Evolutionary conservation across 768 basidiomycete genomes (phyloP).

Genomic region (Lentinula aciculospora): DNA sequence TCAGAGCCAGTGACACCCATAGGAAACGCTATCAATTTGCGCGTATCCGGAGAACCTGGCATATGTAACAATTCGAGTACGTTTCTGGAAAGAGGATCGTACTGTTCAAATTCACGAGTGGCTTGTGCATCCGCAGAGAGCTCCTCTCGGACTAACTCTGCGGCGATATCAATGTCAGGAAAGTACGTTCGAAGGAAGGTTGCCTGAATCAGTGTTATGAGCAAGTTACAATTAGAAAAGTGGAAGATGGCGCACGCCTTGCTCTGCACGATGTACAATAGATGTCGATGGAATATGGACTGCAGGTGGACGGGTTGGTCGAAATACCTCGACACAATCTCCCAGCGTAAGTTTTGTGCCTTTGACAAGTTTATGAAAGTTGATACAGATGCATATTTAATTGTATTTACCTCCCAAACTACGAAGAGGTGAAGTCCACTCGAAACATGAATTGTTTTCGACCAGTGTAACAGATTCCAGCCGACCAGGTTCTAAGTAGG

Average conservation of each 20-base stretch:
- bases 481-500: constrained; percentile 51
- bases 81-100: constrained; percentile 57
- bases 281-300: constrained; percentile 23
- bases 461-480: constrained; percentile 52
- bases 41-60: constrained; percentile 16
- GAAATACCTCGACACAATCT: constrained; percentile 43
- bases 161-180: constrained; percentile 69
- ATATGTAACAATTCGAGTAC: constrained; percentile 36
- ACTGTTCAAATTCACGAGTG: constrained; percentile 28
- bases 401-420: constrained; percentile 21
- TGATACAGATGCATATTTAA: background rate
- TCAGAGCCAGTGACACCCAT: constrained; percentile 54
- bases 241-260: constrained; percentile 44
- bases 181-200: constrained; percentile 66
- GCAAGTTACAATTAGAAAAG: background rate
- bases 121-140: constrained; percentile 39
- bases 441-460: constrained; percentile 33
- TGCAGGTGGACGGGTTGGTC: constrained; percentile 42
- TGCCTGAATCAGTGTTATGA: constrained; percentile 34
- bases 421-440: constrained; percentile 46
- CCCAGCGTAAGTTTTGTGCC: constrained; percentile 19
- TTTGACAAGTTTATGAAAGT: background rate
- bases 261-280: constrained; percentile 51
- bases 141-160: constrained; percentile 58
- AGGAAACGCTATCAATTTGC: constrained; percentile 48